Base-by-base conservation (phyloP, 2,329 filamentous ascomycete genomes). In the Claviceps cyperi region DNA sequence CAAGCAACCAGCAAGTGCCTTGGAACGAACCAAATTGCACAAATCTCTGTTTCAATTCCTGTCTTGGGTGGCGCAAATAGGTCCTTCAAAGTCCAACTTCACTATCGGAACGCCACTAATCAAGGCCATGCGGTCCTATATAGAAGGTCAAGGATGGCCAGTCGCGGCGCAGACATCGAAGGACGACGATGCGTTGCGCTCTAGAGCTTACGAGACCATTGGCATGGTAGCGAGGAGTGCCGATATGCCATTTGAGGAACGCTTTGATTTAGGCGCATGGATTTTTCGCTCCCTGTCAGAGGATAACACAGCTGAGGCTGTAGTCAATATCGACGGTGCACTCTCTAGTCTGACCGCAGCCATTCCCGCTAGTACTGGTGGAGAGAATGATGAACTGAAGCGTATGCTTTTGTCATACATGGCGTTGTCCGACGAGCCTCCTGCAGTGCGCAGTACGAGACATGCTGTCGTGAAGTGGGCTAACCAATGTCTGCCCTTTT, bases 401-500 rank as follows among this genome's bases (percentile, higher is more conserved):
- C 58, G 60, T 3, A 73, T 92, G 48, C 72, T 94, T 8, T 69
- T 89, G 8, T 73, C 75, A 28, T 84, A 88, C 56, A 86, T 88
- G 75, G 70, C 69, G 44, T 68, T 77, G 1, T 58, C 69, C 0
- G 72, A 77, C 15, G 67, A 69, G 5, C 58, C 63, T 2, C 69
- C 70, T n/a, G 70, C 77, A 15, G 70, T 81, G n/a, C 76, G 84
- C 56, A 90, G 84, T 58, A 84, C 85, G 36, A 80, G 86, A 7
- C 92, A 90, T 66, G 83, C 87, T 19, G 83, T 83, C 22, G 82
- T 92, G 7, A 86, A 92, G 51, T 96, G 91, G 73, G 87, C 88
- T 11, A 97, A 97, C 61, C 78, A 86, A 47, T 94, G 88, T 59
- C 71, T 98, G 5, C 78, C 84, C 1, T 96, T 88, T 58, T 75